Base-by-base conservation (phyloP, 176 grass and related monocot genomes). In the Hsuehochloa calcarea region DNA sequence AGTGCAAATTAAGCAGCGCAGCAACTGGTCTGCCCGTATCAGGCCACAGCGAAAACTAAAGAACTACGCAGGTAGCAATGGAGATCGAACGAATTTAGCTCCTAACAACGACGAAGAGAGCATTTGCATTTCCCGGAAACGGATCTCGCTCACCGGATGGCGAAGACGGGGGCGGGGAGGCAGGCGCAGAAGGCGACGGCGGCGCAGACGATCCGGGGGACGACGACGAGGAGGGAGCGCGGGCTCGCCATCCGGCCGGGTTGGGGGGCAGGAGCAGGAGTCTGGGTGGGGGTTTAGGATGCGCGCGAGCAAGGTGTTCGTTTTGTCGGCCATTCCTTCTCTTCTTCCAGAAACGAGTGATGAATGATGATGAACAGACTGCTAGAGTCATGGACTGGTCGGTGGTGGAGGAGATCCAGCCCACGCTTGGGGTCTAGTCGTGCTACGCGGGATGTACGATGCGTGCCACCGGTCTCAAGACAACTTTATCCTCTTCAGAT, bases 91-190 rank as follows among this genome's bases (percentile, higher is more conserved):
- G 27, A 69, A 54, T 55, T 65, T 40, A 31, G 45, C 25, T 25
- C 15, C 20, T n/a, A 29, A 22, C 14, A 37, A 26, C 70, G 34
- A 35, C 52, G 19, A 26, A 25, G 47, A 40, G 41, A 52, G 54
- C 41, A 31, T 26, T 27, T 39, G 6, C 20, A 15, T 54, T 16
- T 16, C 5, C 5, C 17, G 52, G 54, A 26, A 65, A 19, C 68
- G 39, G 87, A 71, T 86, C 88, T 77, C 38, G 56, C 88, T 90
- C 79, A 90, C 88, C 88, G 88, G 73, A 90, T 86, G 40, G 78
- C 79, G 8, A 56, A 82, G 27, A 66, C 79, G 55, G 47, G 46
- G 15, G 3, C 27, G 5, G 84, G 46, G 22, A 90, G 40, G 79
- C 6, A 72, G 35, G 83, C 78, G 65, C 11, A 81, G 61, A 81